Evolutionary conservation across 2,329 filamentous ascomycete genomes (phyloP).

Genomic region (Zymoseptoria passerinii): DNA sequence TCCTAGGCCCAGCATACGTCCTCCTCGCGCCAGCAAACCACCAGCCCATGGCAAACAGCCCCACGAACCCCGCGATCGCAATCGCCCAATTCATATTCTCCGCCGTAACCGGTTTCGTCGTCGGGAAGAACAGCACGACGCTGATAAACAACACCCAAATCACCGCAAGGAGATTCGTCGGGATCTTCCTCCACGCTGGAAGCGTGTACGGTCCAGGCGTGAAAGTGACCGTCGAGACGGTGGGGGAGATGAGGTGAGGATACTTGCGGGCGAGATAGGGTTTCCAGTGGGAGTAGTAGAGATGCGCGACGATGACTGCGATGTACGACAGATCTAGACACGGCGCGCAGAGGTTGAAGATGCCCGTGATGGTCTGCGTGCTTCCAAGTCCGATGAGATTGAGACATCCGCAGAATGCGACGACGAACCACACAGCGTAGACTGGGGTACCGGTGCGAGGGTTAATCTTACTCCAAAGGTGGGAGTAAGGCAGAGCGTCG

Average conservation of each 20-base stretch:
- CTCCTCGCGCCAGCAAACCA: conserved; percentile 36
- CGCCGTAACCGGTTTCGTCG: conserved; percentile 35
- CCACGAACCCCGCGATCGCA: conserved; percentile 42
- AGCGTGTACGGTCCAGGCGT: conserved; percentile 26
- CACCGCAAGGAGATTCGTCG: conserved; percentile 34
- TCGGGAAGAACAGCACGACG: conserved; percentile 48
- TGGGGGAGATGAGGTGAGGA: background rate
- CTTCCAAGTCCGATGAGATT: conserved; percentile 46
- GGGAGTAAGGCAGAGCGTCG: conserved; percentile 31
- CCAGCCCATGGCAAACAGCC: conserved; percentile 38
- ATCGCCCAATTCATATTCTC: conserved; percentile 44
- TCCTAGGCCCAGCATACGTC: conserved; percentile 52
- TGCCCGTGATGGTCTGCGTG: conserved; percentile 42
- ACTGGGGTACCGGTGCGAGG: conserved; percentile 51
- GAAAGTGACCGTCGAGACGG: background rate
- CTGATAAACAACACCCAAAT: conserved; percentile 56
- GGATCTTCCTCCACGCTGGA: conserved; percentile 40
- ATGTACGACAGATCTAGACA: conserved; percentile 48
- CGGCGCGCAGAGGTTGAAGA: conserved; percentile 42
- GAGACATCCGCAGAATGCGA: conserved; percentile 46
- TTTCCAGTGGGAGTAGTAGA: background rate
- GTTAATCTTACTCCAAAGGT: conserved; percentile 36
- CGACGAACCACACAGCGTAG: conserved; percentile 57
- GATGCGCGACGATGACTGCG: conserved; percentile 48
- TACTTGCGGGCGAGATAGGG: background rate